Base-by-base conservation (phyloP, 1,284 basidiomycete genomes). In the Cutaneotrichosporon mucoides region DNA sequence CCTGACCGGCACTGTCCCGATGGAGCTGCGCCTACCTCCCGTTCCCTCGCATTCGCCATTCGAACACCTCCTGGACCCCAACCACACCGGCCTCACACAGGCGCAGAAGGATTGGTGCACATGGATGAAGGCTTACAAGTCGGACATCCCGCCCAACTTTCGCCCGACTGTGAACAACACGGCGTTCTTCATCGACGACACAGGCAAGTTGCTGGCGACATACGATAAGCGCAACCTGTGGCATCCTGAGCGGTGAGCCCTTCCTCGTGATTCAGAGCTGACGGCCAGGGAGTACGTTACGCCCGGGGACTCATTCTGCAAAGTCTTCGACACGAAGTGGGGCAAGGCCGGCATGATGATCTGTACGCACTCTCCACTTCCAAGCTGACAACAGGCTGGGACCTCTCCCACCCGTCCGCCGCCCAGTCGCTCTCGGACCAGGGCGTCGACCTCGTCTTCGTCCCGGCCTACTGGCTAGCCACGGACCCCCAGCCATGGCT, bases 211-310 rank as follows among this genome's bases (percentile, higher is more conserved):
- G 1, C 36, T 64, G 2, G 71, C 70, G 1, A 56, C 66, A 35
- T 79, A 77, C 60, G 65, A 69, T 8, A 79, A 79, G 66, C 64
- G 62, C 43, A 78, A 77, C 59, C 62, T 79, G 1, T 79, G 77
- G 77, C 75, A 76, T 59, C 72, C 75, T 12, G 77, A 79, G 65
- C 57, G 73, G 74, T 76, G 41, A 49, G 72, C 24, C n/a, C n/a
- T 24, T 24, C 3, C 24, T 61, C 13, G 15, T 10, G 15, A 10
- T 4, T 9, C 11, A 37, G 16, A 44, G 3, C 56, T 62, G 61
- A 62, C 24, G 38, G 1, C 8, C 33, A 73, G 75, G 15, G 68
- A 75, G 4, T 77, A 77, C 54, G 64, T 78, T 0, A 66, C 66
- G 2, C 56, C 73, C 1, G 76, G 77, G 9, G 61, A 67, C 37